phyloP scores from a whole-genome alignment of 306 rosid species.

The Neltuma alba region DNA sequence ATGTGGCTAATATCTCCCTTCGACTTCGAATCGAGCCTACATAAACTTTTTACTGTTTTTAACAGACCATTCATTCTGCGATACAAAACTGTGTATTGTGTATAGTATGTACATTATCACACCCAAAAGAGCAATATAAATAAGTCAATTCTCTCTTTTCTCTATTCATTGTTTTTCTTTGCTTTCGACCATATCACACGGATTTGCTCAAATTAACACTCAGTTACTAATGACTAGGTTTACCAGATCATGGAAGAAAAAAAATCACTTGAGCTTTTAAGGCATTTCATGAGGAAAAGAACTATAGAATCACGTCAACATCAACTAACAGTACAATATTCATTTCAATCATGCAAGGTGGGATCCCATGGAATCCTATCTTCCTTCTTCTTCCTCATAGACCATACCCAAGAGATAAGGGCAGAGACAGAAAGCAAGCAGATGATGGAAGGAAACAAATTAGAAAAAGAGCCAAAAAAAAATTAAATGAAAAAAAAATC shows the following conservation, averaged over 20 bases:
- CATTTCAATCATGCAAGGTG: not conserved
- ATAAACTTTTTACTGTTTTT: not conserved
- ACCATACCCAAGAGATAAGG: not conserved
- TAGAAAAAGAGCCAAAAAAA: not conserved
- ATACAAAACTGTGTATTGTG: not conserved
- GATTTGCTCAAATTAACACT: not conserved
- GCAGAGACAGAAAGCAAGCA: not conserved
- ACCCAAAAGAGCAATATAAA: not conserved
- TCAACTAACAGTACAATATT: not conserved
- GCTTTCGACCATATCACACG: not conserved
- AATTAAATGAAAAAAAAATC: not conserved
- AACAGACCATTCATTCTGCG: not conserved
- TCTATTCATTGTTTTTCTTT: not conserved
- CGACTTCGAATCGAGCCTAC: not conserved
- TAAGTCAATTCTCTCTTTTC: not conserved
- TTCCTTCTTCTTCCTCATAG: constrained; percentile 13
- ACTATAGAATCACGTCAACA: not conserved
- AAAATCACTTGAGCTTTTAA: not conserved
- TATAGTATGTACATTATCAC: not conserved
- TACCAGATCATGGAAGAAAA: not conserved
- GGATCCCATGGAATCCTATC: constrained; percentile 20
- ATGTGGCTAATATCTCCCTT: not conserved
- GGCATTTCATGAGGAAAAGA: not conserved
- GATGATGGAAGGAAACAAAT: not conserved
- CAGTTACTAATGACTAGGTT: not conserved